A percentile compares a stretch with the other conserved stretches of the same genome.
phyloP scores from a whole-genome alignment of 2,329 filamentous ascomycete species.

The Talaromyces rugulosus region DNA sequence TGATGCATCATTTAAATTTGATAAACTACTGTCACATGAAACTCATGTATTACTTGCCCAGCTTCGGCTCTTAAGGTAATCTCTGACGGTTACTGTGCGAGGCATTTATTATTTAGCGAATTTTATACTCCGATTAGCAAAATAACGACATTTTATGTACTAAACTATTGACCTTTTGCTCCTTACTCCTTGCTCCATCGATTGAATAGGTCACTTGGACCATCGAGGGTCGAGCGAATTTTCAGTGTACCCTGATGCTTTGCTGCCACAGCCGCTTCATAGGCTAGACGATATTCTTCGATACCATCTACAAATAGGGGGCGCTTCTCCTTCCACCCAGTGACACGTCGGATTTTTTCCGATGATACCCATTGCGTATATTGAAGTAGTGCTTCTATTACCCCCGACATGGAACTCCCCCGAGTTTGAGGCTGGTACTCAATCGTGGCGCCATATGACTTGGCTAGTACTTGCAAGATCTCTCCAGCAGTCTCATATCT shows the following conservation, averaged over 20 bases:
- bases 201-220: neutral
- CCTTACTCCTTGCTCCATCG: neutral
- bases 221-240: neutral
- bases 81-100: neutral
- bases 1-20: neutral
- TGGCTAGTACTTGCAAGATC: constrained; percentile 5
- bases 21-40: neutral
- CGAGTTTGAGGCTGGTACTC: constrained; percentile 1
- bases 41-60: neutral
- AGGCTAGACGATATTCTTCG: constrained; percentile 8
- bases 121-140: neutral
- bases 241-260: constrained; percentile 6
- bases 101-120: neutral
- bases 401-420: neutral
- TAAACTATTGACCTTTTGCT: neutral
- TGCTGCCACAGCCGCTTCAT: constrained; percentile 7
- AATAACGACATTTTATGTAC: neutral
- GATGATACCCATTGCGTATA: constrained; percentile 11
- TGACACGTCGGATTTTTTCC: constrained; percentile 6
- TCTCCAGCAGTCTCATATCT: constrained; percentile 6
- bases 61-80: neutral
- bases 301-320: constrained; percentile 2
- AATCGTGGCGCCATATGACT: constrained; percentile 3
- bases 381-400: constrained; percentile 1
- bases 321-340: constrained; percentile 10